Evolutionary conservation across 768 basidiomycete genomes (phyloP).

Genomic region (Lyophyllum semitale): DNA sequence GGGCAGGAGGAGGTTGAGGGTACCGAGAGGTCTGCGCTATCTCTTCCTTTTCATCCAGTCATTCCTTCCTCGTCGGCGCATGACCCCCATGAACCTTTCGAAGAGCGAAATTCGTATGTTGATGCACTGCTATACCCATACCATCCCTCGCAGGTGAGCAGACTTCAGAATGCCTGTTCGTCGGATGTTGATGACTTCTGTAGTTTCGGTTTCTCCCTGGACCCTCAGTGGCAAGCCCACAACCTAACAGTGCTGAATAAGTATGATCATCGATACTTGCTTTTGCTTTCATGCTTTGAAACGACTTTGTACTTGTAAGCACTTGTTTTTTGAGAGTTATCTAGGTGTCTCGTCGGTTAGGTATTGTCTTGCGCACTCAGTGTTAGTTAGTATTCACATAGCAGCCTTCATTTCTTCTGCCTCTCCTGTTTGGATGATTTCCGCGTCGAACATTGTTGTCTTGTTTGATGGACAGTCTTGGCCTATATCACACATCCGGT

Average conservation of each 20-base stretch:
- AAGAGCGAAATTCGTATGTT: constrained; percentile 35
- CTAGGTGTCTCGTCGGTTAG: no score
- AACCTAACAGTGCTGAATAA: constrained; percentile 3
- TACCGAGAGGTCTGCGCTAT: constrained; percentile 19
- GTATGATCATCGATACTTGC: not conserved
- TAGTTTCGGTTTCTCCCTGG: constrained; percentile 18
- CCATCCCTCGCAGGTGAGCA: constrained; percentile 29
- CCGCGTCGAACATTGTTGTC: not conserved
- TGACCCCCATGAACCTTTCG: constrained; percentile 19
- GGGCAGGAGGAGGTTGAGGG: constrained; percentile 18
- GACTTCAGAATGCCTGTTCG: not conserved
- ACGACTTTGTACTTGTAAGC: not conserved
- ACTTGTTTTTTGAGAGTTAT: no score
- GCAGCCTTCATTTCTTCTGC: not conserved
- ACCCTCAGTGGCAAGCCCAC: constrained; percentile 3
- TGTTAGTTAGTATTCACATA: not conserved
- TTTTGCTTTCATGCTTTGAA: not conserved
- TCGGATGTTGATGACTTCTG: not conserved
- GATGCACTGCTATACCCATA: constrained; percentile 29
- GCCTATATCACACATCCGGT: not conserved
- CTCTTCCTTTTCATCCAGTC: constrained; percentile 27
- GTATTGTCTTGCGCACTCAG: no score
- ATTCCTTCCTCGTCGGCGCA: constrained; percentile 20
- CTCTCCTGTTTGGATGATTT: not conserved
- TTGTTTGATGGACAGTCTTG: not conserved